Conservation (phyloP, 2,329 filamentous ascomycete species). For the Beauveria scarabaeidicola region DNA sequence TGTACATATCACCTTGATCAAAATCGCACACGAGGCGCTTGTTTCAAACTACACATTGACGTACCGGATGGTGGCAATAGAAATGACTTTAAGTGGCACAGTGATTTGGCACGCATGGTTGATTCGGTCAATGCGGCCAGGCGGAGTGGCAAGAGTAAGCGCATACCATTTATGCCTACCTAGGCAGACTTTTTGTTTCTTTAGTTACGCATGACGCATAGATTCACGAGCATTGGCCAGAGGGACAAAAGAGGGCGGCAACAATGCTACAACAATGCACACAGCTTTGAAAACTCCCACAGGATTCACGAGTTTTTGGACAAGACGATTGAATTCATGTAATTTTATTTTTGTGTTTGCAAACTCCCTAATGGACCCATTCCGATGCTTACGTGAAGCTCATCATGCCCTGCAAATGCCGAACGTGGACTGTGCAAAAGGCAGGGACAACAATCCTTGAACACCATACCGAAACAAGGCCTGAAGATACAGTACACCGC, state of each 20-base stretch:
- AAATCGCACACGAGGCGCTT: neutral
- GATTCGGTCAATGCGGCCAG: neutral
- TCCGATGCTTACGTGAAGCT: slow-evolving; percentile 30
- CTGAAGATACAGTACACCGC: slow-evolving; percentile 6
- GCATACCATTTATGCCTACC: neutral
- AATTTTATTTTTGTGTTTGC: slow-evolving; percentile 8
- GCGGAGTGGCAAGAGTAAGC: neutral
- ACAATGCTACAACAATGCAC: neutral
- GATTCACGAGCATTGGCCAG: neutral
- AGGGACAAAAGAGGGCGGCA: neutral
- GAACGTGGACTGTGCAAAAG: slow-evolving; percentile 19
- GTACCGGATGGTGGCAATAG: neutral
- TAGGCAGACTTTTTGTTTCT: neutral
- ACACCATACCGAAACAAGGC: slow-evolving; percentile 27
- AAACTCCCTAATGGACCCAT: slow-evolving; percentile 29
- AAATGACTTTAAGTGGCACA: neutral
- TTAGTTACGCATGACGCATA: neutral
- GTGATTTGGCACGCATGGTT: neutral
- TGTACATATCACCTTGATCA: slow-evolving; percentile 7
- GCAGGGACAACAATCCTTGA: slow-evolving; percentile 25
- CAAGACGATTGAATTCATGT: neutral
- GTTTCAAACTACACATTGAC: neutral
- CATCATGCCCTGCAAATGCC: slow-evolving; percentile 27
- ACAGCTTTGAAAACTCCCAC: neutral
- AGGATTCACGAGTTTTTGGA: neutral